Evolutionary conservation across 768 basidiomycete species (phyloP).

Genomic region (Serendipita indica): DNA sequence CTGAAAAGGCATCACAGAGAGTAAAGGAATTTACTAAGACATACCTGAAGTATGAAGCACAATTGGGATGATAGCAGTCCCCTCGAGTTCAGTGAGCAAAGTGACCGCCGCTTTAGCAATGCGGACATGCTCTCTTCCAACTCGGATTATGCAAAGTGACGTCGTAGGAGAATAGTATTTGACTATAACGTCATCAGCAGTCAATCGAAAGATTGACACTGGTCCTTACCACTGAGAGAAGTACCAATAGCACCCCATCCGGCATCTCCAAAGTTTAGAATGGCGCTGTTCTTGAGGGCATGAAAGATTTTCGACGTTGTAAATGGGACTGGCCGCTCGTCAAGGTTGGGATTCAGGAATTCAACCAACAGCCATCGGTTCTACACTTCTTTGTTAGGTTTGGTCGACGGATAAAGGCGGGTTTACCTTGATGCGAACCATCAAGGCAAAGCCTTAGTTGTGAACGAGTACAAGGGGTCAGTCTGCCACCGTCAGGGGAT

Average conservation of each 20-base stretch:
- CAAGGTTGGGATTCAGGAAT: slow-evolving; percentile 34
- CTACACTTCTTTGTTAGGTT: slow-evolving; percentile 25
- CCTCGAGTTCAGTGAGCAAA: slow-evolving; percentile 47
- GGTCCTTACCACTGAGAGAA: slow-evolving; percentile 47
- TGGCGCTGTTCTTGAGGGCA: slow-evolving; percentile 52
- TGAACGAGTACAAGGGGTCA: background rate
- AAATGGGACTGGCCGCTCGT: background rate
- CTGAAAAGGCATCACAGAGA: slow-evolving; percentile 25
- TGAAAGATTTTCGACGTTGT: slow-evolving; percentile 44
- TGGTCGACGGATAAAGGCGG: background rate
- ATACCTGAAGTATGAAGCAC: slow-evolving; percentile 70
- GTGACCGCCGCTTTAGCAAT: slow-evolving; percentile 71
- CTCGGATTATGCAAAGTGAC: slow-evolving; percentile 71
- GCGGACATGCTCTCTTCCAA: slow-evolving; percentile 64
- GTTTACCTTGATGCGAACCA: slow-evolving; percentile 3
- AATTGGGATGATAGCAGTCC: slow-evolving; percentile 47
- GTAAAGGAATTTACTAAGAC: slow-evolving; percentile 16
- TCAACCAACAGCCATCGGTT: slow-evolving; percentile 85
- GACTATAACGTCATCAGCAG: slow-evolving; percentile 30
- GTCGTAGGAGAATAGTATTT: slow-evolving; percentile 81
- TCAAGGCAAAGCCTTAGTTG: background rate
- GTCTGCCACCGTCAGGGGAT: background rate
- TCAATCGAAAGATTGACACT: background rate
- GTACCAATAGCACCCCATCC: slow-evolving; percentile 73
- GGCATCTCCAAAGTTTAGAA: slow-evolving; percentile 64